Base-by-base conservation (phyloP, 345 rosid genomes). In the Rhizophora apiculata region DNA sequence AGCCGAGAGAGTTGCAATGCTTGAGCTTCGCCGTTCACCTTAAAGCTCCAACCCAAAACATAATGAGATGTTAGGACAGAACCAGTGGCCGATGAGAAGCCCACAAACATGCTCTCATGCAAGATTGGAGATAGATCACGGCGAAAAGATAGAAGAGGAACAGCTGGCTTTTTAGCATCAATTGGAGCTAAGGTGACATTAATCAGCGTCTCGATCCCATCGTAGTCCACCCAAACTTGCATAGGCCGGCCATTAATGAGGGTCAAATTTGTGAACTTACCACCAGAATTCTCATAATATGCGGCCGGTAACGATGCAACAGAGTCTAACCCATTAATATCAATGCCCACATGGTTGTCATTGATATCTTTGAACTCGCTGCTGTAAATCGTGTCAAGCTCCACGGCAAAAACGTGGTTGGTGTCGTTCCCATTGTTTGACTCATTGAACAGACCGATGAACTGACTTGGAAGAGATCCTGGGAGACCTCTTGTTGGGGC, bases 31-130 rank as follows among this genome's bases (percentile, higher is more conserved):
- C 72, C 86, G 34, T 85, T 85, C 20, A 81, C 66, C 39, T 31
- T 79, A 54, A 84, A 86, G 70, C 96, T 91, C 93, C 97, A 91
- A 26, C 97, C 97, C 43, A 84, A 63, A 11, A 91, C 58, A 64
- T 72, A 89, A 63, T 89, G 91, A 56, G 78, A 80, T 4, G 80
- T 52, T 6, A 66, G 8, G 18, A 80, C 53, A 1, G 84, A 67
- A 8, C 94, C 86, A 0, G 92, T 84, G 1, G 96, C 64, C 0
- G 96, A 82, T 7, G 91, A 92, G 76, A 92, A 88, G 6, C 96
- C 97, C 21, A 92, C 86, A 51, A 46, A 87, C 90, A 87, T 85
- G 16, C 2, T 51, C 21, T 75, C 63, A 5, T 9, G 20, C 55
- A 92, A 4, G 56, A 81, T 15, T 2, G 69, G 3, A 1, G 86